These are phyloP conservation scores for Vaccinium corymbosum DNA, from an alignment of 148 eudicot species.

Conservation along the genomic window DNA sequence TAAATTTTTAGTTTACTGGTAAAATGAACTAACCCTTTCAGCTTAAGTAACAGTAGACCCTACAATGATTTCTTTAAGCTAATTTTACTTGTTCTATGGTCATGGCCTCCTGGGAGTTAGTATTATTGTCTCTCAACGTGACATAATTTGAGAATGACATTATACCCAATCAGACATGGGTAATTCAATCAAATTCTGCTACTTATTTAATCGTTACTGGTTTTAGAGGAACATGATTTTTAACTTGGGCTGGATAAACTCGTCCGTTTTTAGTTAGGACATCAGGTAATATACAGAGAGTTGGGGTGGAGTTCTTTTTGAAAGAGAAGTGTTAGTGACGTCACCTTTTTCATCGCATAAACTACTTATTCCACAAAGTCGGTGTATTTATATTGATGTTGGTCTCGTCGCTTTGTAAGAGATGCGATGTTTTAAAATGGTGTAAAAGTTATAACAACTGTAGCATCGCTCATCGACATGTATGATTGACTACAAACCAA, in stretches of 20 bases:
- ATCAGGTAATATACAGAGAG: background rate
- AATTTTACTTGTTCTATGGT: background rate
- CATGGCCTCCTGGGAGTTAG: background rate
- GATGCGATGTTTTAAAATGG: too few relatives aligned
- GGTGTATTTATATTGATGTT: background rate
- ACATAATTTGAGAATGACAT: slow-evolving; percentile 14
- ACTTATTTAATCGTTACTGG: background rate
- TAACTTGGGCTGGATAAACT: background rate
- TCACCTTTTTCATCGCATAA: background rate
- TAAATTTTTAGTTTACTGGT: background rate
- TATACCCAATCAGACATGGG: background rate
- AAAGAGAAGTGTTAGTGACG: background rate
- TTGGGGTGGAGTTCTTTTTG: background rate
- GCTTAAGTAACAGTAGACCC: background rate
- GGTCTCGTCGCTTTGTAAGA: background rate
- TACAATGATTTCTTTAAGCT: background rate
- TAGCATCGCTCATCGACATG: background rate
- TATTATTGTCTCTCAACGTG: background rate
- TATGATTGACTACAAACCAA: background rate
- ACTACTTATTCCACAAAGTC: background rate
- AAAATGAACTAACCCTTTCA: background rate
- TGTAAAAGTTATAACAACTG: too few relatives aligned
- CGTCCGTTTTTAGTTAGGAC: background rate
- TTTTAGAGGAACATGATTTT: background rate
- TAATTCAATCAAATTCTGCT: background rate